Percentiles rank a stretch among this genome's conserved stretches.
Evolutionary conservation across 148 eudicot genomes (phyloP).

Genomic region (Rhododendron simsii): DNA sequence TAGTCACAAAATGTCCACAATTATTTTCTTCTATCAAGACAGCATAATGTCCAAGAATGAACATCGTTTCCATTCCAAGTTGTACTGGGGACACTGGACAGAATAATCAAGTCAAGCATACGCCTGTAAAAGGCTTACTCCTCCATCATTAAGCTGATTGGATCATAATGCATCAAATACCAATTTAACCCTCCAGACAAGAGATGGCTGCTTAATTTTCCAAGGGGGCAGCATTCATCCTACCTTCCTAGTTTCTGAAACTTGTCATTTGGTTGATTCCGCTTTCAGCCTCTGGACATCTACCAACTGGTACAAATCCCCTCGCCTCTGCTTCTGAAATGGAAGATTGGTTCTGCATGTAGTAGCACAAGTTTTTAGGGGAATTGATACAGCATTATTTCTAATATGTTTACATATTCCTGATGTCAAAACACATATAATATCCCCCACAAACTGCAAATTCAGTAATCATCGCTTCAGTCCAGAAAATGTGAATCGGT

Average conservation of each 20-base stretch:
- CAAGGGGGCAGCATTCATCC: not conserved
- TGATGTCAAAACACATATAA: not conserved
- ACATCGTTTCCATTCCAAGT: not conserved
- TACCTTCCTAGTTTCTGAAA: not conserved
- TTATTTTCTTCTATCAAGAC: not conserved
- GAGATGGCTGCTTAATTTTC: not conserved
- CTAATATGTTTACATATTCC: no score
- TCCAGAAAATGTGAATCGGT: not conserved
- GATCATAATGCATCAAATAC: not conserved
- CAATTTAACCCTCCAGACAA: not conserved
- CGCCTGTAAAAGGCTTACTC: not conserved
- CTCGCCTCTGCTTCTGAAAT: conserved; percentile 76
- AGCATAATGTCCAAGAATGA: not conserved
- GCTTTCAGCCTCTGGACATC: conserved; percentile 62
- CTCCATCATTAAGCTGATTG: not conserved
- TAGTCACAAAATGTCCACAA: not conserved
- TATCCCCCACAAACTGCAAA: not conserved
- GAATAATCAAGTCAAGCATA: not conserved
- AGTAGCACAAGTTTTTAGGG: not conserved
- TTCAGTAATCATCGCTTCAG: not conserved
- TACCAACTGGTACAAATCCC: conserved; percentile 76
- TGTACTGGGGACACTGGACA: not conserved
- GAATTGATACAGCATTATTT: not conserved
- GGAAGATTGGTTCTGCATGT: conserved; percentile 64
- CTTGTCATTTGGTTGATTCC: not conserved